Evolutionary conservation across 306 rosid species (phyloP).

Genomic region (Rubus parviflorus): DNA sequence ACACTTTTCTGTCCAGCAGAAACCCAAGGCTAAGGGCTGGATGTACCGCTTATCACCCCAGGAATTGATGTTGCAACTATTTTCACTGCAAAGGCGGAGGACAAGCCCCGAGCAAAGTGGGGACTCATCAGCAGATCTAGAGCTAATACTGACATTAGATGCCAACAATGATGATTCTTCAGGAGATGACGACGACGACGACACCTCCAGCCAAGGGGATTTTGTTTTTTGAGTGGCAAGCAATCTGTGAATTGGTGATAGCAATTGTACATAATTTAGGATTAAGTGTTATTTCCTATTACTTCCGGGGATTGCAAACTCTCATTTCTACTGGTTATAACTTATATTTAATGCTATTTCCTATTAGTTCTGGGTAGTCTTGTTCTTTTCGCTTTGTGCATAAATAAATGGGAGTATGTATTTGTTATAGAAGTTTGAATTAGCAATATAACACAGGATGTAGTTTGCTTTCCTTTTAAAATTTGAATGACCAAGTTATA

Average conservation of each 20-base stretch:
- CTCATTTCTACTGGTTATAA: background rate
- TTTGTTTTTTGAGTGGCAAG: constrained; percentile 44
- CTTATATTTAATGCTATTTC: background rate
- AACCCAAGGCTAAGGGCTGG: constrained; percentile 77
- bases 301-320: background rate
- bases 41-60: constrained; percentile 63
- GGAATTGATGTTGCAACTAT: constrained; percentile 68
- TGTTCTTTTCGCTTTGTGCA: background rate
- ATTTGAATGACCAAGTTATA: no score
- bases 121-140: constrained; percentile 44
- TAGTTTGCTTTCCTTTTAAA: no score
- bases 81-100: constrained; percentile 58
- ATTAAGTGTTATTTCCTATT: background rate
- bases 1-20: constrained; percentile 64
- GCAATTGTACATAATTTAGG: constrained; percentile 45
- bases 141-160: constrained; percentile 52
- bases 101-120: constrained; percentile 38
- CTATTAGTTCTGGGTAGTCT: background rate
- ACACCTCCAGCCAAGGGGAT: constrained; percentile 50
- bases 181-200: constrained; percentile 47
- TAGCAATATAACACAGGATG: no score
- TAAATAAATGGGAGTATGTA: background rate
- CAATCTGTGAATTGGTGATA: constrained; percentile 24
- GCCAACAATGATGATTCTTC: constrained; percentile 52
- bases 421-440: background rate